Percentiles rank a stretch among this genome's conserved stretches.
These are phyloP conservation scores for Malus hybrid DNA, from an alignment of 331 rosid species.

Conservation along the genomic window DNA sequence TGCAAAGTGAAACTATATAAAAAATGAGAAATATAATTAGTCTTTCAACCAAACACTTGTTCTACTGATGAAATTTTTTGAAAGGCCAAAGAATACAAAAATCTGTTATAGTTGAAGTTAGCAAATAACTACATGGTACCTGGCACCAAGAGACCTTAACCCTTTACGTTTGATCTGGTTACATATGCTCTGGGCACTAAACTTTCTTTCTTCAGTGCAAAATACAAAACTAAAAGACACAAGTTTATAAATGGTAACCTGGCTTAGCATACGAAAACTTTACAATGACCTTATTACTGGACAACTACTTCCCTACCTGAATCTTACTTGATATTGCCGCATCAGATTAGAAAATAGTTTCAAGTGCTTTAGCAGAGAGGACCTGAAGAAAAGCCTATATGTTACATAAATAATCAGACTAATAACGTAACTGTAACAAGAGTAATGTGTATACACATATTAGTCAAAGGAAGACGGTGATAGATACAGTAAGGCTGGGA, in stretches of 20 bases:
- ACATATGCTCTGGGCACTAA: not conserved
- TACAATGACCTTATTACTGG: not conserved
- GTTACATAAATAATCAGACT: not conserved
- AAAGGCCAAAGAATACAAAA: too few species aligned
- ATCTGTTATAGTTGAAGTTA: too few species aligned
- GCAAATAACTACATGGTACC: too few species aligned
- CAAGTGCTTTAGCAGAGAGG: not conserved
- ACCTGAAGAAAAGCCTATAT: not conserved
- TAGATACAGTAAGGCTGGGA: not conserved
- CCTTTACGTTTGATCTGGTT: too few species aligned
- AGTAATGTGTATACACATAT: not conserved
- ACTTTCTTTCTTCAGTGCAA: not conserved
- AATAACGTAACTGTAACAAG: not conserved
- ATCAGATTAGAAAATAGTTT: not conserved
- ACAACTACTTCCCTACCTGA: not conserved
- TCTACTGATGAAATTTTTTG: not conserved
- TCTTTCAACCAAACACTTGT: not conserved
- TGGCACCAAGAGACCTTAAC: too few species aligned
- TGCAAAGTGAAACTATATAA: slow-evolving; percentile 61
- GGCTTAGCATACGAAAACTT: not conserved
- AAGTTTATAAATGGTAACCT: not conserved
- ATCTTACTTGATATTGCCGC: not conserved
- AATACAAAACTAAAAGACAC: not conserved
- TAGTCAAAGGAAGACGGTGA: not conserved
- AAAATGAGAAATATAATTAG: not conserved